Conservation (phyloP, 768 basidiomycete genomes). For the Cytidiella melzeri region DNA sequence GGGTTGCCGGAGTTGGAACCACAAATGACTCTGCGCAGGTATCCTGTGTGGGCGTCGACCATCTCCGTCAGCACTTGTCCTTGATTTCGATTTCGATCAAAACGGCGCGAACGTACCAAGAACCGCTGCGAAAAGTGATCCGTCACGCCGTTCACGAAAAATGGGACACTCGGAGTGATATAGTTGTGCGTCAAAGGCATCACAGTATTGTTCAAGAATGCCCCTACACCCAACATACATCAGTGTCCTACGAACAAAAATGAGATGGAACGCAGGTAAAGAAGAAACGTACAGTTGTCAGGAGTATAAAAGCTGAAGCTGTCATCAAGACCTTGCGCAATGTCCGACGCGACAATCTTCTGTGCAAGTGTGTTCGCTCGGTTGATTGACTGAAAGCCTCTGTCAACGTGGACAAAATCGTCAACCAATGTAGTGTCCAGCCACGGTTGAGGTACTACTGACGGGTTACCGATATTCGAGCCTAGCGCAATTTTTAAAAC, state of each 20-base stretch:
- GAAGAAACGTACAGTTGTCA: constrained; percentile 41
- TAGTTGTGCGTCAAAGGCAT: constrained; percentile 25
- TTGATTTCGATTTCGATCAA: too few relatives aligned
- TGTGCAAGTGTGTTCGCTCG: constrained; percentile 53
- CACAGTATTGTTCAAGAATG: constrained; percentile 26
- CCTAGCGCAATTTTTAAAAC: constrained; percentile 14
- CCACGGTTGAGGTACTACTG: constrained; percentile 16
- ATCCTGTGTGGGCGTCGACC: too few relatives aligned
- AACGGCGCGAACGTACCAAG: constrained; percentile 18
- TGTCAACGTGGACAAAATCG: constrained; percentile 16
- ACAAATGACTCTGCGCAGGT: constrained; percentile 25
- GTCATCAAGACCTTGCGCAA: constrained; percentile 35
- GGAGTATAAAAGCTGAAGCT: constrained; percentile 38
- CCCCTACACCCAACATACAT: constrained; percentile 12
- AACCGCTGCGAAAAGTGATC: constrained; percentile 30
- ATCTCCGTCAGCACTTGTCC: too few relatives aligned
- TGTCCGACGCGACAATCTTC: constrained; percentile 50
- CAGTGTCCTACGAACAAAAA: background rate
- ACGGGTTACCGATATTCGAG: constrained; percentile 44
- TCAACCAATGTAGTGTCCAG: background rate
- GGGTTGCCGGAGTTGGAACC: constrained; percentile 34
- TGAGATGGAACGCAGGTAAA: background rate
- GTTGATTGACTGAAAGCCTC: constrained; percentile 50
- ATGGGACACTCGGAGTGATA: constrained; percentile 22
- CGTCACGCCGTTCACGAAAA: constrained; percentile 23